These are phyloP conservation scores for Paramecium octaurelia DNA, from an alignment of 73 alveolate species.

Conservation along the genomic window DNA sequence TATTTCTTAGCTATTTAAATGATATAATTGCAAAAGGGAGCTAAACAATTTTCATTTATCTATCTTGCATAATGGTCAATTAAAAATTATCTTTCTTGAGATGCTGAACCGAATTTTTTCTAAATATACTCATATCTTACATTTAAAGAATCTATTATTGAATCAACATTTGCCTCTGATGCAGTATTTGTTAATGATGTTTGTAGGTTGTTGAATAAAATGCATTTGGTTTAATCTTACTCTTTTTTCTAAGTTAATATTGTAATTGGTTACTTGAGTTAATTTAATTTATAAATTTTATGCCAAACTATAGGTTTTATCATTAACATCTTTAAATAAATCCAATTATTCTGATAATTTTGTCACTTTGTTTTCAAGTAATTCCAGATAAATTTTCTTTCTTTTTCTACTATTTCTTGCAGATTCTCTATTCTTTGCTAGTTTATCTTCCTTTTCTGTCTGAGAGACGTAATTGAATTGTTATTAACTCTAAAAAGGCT, in stretches of 20 bases:
- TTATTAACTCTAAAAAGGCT: neutral
- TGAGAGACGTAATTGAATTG: neutral
- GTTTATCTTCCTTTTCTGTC: constrained; percentile 54
- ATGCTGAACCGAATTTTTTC: constrained; percentile 43
- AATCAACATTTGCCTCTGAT: constrained; percentile 46
- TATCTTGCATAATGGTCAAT: constrained; percentile 30
- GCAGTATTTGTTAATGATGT: constrained; percentile 33
- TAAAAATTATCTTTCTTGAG: neutral
- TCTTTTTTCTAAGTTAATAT: constrained; percentile 41
- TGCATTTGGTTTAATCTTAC: constrained; percentile 34
- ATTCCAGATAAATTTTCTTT: constrained; percentile 71
- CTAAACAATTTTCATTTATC: constrained; percentile 30
- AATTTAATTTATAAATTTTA: neutral
- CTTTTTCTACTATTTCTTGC: constrained; percentile 82
- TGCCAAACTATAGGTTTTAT: constrained; percentile 1
- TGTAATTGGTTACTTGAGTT: neutral
- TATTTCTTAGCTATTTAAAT: neutral
- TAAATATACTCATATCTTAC: neutral
- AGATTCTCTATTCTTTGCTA: constrained; percentile 76
- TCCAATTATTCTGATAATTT: constrained; percentile 19
- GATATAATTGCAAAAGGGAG: constrained; percentile 15
- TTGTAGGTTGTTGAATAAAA: constrained; percentile 32
- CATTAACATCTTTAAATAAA: constrained; percentile 10
- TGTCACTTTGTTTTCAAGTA: constrained; percentile 65
- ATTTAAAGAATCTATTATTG: constrained; percentile 54